A percentile compares a stretch with the other conserved stretches of the same genome.
These are phyloP conservation scores for Talaromyces sp. DNA, from an alignment of 2,329 filamentous ascomycete genomes.

Conservation along the genomic window DNA sequence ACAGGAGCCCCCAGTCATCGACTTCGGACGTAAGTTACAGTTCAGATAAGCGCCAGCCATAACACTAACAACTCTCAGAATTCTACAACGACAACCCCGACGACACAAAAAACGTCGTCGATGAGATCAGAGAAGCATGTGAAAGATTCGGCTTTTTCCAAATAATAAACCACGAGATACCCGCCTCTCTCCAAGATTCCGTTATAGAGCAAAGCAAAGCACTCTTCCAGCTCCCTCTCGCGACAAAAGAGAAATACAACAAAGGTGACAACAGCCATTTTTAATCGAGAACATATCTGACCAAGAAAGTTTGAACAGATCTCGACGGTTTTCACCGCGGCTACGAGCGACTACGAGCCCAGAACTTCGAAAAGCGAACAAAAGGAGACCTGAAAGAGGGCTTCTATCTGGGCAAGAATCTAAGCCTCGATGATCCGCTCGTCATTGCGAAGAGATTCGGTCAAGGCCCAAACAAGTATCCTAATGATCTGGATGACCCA, in stretches of 20 bases:
- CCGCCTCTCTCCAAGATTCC: slow-evolving; percentile 42
- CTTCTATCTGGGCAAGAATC: slow-evolving; percentile 29
- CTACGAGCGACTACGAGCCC: slow-evolving; percentile 31
- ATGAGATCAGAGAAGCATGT: slow-evolving; percentile 47
- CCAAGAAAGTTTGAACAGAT: slow-evolving; percentile 8
- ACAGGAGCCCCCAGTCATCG: background rate
- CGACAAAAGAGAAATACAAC: slow-evolving; percentile 27
- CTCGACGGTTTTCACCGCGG: slow-evolving; percentile 19
- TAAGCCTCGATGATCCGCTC: slow-evolving; percentile 17
- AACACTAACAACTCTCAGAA: background rate
- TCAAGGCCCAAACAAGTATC: slow-evolving; percentile 26
- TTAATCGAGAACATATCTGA: background rate
- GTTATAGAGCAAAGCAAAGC: slow-evolving; percentile 47
- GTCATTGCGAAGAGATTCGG: slow-evolving; percentile 19
- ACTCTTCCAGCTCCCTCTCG: slow-evolving; percentile 51
- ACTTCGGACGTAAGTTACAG: background rate
- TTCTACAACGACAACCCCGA: background rate
- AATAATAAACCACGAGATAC: slow-evolving; percentile 53
- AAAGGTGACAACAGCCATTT: slow-evolving; percentile 16
- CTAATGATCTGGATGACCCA: slow-evolving; percentile 11
- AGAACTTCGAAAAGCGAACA: slow-evolving; percentile 28
- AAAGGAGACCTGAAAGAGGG: slow-evolving; percentile 34
- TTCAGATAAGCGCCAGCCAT: background rate
- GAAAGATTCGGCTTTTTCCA: slow-evolving; percentile 58
- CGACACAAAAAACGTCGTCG: slow-evolving; percentile 21